phyloP scores from a whole-genome alignment of 2,329 filamentous ascomycete genomes.

The Mycosphaerella arachidis region DNA sequence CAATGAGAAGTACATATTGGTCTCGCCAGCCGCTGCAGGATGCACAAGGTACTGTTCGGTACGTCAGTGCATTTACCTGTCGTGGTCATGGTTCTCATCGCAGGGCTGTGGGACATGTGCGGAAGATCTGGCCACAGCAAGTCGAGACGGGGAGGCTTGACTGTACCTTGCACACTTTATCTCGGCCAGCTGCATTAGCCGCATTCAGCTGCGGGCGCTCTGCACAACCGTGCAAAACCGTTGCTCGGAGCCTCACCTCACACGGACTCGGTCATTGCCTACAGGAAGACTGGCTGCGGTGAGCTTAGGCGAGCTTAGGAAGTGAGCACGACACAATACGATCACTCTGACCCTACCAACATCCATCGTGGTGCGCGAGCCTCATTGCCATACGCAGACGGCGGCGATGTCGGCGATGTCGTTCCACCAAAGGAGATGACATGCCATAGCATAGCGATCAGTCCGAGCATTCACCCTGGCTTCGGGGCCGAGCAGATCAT shows the following conservation, averaged over 20 bases:
- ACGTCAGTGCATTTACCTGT: conserved; percentile 1
- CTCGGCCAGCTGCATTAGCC: conserved; percentile 7
- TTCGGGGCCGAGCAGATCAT: not conserved
- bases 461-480: not conserved
- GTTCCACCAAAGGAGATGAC: too few relatives aligned
- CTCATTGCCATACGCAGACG: too few relatives aligned
- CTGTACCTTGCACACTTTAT: conserved; percentile 11
- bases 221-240: not conserved
- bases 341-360: too few relatives aligned
- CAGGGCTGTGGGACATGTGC: conserved; percentile 12
- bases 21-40: not conserved
- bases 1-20: not conserved
- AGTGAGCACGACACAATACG: too few relatives aligned
- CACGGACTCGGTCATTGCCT: too few relatives aligned
- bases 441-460: not conserved
- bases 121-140: conserved; percentile 61
- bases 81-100: conserved; percentile 11
- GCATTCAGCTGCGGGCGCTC: not conserved
- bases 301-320: too few relatives aligned
- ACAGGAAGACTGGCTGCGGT: too few relatives aligned
- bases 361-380: too few relatives aligned
- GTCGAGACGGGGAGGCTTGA: conserved; percentile 7
- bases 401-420: too few relatives aligned
- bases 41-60: not conserved
- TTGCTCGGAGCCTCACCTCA: not conserved